Base-by-base conservation (phyloP, 352 stramenopile species). In the Phytophthora gonapodyides region DNA sequence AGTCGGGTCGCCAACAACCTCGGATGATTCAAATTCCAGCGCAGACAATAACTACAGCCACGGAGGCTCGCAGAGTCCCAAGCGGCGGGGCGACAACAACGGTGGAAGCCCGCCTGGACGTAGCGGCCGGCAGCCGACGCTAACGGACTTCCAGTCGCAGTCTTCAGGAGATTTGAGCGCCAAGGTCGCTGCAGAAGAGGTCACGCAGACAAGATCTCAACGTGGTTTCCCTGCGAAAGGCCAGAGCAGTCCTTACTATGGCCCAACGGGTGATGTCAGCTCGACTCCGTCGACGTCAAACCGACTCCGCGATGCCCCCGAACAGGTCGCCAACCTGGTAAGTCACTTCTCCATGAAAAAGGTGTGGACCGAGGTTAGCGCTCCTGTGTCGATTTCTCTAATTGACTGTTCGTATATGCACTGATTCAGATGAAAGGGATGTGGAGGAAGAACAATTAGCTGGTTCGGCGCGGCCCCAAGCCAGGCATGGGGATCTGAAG, bases 381-480 rank as follows among this genome's bases (percentile, higher is more conserved):
- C 2, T 40, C 6, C 9, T 3, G 12, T 34, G 9, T 60, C 58
- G 21, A 56, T 54, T 38, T 52, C 31, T 45, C 35, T 49, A 54
- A 62, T 37, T 68, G 43, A 64, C 35, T 57, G 24, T 16, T 19
- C 13, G 46, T 47, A n/a, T 2, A 52, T 35, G 35, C 36, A 19
- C 5, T 10, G 4, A 50, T 49, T 13, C 37, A 92, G 83, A 85
- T 90, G 73, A 92, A 92, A 66, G 82, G 82, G 49, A 85, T 92
- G 69, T 90, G 83, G 83, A 73, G 64, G 21, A 90, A 88, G 62
- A 90, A 89, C 60, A 92, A 90, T 71, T 91, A 86, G 79, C 59
- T 63, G 63, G 13, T 57, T 31, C 43, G 19, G 27, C 9, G 41
- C 21, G 15, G 38, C 10, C 38, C 37, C 50, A 51, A 36, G 40